Conservation (phyloP, 1,284 basidiomycete genomes). For the Ceratobasidium sp. region DNA sequence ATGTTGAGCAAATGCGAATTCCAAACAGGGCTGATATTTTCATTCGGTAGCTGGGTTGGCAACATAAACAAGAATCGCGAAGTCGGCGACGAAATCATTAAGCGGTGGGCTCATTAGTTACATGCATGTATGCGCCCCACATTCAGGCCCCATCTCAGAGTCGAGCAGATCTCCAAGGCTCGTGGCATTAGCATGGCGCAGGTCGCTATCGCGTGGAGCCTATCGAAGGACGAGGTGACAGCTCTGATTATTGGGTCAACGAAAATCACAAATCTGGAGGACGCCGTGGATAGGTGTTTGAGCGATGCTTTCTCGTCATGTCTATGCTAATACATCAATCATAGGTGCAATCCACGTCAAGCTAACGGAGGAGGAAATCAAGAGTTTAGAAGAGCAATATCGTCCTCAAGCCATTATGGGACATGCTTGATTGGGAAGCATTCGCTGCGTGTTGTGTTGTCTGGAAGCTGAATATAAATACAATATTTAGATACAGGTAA, state of each 20-base stretch:
- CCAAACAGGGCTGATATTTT: not conserved
- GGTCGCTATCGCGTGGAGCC: conserved; percentile 48
- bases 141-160: conserved; percentile 27
- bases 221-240: conserved; percentile 53
- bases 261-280: conserved; percentile 62
- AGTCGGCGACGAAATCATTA: conserved; percentile 25
- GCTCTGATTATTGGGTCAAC: conserved; percentile 68
- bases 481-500: no score
- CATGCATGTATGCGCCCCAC: not conserved
- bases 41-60: not conserved
- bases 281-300: conserved; percentile 53
- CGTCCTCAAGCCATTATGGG: conserved; percentile 49
- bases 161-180: conserved; percentile 41
- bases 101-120: not conserved
- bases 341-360: conserved; percentile 49
- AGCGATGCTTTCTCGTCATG: not conserved
- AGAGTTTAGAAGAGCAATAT: conserved; percentile 55
- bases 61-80: conserved; percentile 7
- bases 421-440: not conserved
- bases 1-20: not conserved
- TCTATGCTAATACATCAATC: not conserved
- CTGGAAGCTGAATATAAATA: not conserved
- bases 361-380: conserved; percentile 55
- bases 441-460: not conserved
- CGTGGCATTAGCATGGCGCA: conserved; percentile 48